Conservation (phyloP, 139 green algal species). For the Medakamo hakoo region DNA sequence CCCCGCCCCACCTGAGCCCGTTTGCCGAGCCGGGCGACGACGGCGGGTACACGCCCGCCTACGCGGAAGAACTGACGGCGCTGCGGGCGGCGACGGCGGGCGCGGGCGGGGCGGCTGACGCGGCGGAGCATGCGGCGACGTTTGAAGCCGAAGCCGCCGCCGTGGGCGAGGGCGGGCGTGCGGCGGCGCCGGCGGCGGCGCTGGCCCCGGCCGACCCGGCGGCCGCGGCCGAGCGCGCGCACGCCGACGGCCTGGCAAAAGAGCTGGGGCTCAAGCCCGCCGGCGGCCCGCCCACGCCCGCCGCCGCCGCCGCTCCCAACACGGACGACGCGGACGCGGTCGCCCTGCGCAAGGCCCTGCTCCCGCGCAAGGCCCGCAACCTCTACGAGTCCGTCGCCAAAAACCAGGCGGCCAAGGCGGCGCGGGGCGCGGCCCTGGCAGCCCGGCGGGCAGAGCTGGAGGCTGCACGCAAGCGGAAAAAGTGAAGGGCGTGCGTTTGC, state of each 20-base stretch:
- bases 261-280: slow-evolving; percentile 37
- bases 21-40: slow-evolving; percentile 88
- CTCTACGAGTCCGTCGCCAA: slow-evolving; percentile 72
- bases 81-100: slow-evolving; percentile 54
- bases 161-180: slow-evolving; percentile 11
- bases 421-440: slow-evolving; percentile 39
- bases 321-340: slow-evolving; percentile 35
- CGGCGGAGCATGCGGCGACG: slow-evolving; percentile 7
- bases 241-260: slow-evolving; percentile 40
- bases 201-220: slow-evolving; percentile 13
- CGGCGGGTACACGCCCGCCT: slow-evolving; percentile 84
- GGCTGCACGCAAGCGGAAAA: too few species aligned
- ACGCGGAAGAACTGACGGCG: slow-evolving; percentile 46
- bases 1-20: slow-evolving; percentile 89
- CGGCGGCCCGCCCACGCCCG: neutral
- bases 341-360: slow-evolving; percentile 72
- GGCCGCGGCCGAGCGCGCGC: slow-evolving; percentile 26
- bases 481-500: neutral
- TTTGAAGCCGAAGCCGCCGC: slow-evolving; percentile 20
- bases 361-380: slow-evolving; percentile 73
- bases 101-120: slow-evolving; percentile 27
- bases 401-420: slow-evolving; percentile 30
- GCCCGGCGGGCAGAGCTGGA: slow-evolving; percentile 9
- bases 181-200: neutral
- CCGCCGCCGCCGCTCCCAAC: neutral